Conservation (phyloP, 352 stramenopile genomes). For the Phytophthora sp. region DNA sequence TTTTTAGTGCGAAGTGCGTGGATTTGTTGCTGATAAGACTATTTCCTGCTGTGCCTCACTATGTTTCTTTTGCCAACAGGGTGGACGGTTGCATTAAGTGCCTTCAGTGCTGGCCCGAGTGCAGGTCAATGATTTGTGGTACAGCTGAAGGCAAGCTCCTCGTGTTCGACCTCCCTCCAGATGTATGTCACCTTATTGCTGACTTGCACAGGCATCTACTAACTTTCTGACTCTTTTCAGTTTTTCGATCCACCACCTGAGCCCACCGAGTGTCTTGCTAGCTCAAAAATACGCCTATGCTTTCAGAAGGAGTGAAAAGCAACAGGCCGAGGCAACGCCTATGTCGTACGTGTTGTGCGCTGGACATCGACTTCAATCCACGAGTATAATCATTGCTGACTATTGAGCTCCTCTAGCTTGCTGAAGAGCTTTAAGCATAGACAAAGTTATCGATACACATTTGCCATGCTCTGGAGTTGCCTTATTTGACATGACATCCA, state of each 20-base stretch:
- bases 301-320: background rate
- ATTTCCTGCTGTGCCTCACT: background rate
- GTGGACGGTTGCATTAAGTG: constrained; percentile 39
- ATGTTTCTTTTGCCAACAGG: constrained; percentile 9
- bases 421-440: too few species aligned
- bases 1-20: constrained; percentile 49
- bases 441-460: too few species aligned
- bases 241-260: constrained; percentile 19
- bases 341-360: too few species aligned
- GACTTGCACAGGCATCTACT: background rate
- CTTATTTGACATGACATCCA: too few species aligned
- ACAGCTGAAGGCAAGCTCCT: constrained; percentile 38
- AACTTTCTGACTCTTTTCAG: constrained; percentile 1
- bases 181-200: constrained; percentile 19
- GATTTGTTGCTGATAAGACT: background rate
- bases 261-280: background rate
- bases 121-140: constrained; percentile 36
- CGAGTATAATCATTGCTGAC: too few species aligned
- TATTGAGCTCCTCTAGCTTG: too few species aligned
- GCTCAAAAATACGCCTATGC: background rate
- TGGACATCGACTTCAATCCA: too few species aligned
- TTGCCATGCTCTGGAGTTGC: too few species aligned
- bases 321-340: background rate
- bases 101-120: constrained; percentile 39
- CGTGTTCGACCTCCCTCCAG: constrained; percentile 30